phyloP scores from a whole-genome alignment of 208 protist species.

The Crithidia acanthocephali region DNA sequence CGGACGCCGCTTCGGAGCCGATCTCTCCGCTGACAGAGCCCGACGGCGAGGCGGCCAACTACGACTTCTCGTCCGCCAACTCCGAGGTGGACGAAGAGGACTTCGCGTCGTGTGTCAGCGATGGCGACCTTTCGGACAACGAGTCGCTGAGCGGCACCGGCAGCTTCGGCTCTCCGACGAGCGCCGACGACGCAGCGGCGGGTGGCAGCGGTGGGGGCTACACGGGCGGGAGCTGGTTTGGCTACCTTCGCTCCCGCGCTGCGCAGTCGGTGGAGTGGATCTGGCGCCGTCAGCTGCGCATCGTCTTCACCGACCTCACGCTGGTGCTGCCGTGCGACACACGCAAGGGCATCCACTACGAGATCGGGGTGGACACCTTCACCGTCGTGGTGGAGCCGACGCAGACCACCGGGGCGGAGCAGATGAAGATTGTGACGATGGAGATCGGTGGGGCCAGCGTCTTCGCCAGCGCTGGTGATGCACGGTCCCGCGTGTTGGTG shows the following conservation, averaged over 20 bases:
- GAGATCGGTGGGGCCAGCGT: slow-evolving; percentile 31
- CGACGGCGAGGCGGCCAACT: slow-evolving; percentile 8
- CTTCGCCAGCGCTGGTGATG: slow-evolving; percentile 25
- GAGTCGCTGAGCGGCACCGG: slow-evolving; percentile 25
- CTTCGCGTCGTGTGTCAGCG: slow-evolving; percentile 72
- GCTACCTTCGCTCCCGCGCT: slow-evolving; percentile 45
- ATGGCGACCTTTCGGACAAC: slow-evolving; percentile 39
- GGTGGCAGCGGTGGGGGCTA: neutral
- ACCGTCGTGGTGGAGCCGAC: slow-evolving; percentile 51
- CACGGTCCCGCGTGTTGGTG: slow-evolving; percentile 24
- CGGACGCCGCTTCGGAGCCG: slow-evolving; percentile 21
- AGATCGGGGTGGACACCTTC: slow-evolving; percentile 47
- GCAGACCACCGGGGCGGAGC: slow-evolving; percentile 37
- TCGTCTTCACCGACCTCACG: slow-evolving; percentile 48
- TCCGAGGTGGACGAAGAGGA: slow-evolving; percentile 41
- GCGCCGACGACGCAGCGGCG: neutral
- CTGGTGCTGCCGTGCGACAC: slow-evolving; percentile 53
- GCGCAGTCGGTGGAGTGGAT: slow-evolving; percentile 68
- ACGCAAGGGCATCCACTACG: slow-evolving; percentile 39
- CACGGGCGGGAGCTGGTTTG: slow-evolving; percentile 44
- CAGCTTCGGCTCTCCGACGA: slow-evolving; percentile 26
- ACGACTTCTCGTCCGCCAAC: slow-evolving; percentile 18
- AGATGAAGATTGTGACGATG: slow-evolving; percentile 51
- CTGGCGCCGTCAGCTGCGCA: slow-evolving; percentile 61
- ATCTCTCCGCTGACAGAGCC: slow-evolving; percentile 16